phyloP scores from a whole-genome alignment of 2,329 filamentous ascomycete species.

The Colletotrichum horii region DNA sequence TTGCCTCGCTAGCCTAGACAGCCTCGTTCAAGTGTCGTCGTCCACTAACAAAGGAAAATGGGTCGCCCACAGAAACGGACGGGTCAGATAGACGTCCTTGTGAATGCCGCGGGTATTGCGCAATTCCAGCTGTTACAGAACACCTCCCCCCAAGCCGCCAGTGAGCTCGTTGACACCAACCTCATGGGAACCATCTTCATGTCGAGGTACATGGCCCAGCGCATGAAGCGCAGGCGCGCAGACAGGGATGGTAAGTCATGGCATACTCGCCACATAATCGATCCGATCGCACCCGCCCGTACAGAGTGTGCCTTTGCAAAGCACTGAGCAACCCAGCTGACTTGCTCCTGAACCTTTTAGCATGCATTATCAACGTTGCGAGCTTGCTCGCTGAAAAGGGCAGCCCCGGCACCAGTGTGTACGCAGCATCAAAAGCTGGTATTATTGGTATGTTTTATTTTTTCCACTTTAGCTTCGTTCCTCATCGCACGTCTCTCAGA shows the following conservation, averaged over 20 bases:
- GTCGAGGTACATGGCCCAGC: slow-evolving; percentile 57
- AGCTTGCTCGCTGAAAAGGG: slow-evolving; percentile 75
- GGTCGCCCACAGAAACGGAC: slow-evolving; percentile 6
- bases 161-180: slow-evolving; percentile 71
- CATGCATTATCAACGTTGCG: slow-evolving; percentile 82
- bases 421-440: slow-evolving; percentile 82
- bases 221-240: slow-evolving; percentile 44
- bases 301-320: background rate
- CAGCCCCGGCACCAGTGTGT: slow-evolving; percentile 73
- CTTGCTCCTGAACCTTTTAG: slow-evolving; percentile 26
- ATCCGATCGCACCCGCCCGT: background rate
- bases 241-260: slow-evolving; percentile 28
- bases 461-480: slow-evolving; percentile 6
- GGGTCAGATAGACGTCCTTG: slow-evolving; percentile 59
- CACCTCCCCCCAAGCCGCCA: slow-evolving; percentile 54
- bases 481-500: background rate
- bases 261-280: background rate
- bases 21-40: background rate
- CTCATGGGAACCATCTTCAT: slow-evolving; percentile 69
- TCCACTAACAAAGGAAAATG: background rate
- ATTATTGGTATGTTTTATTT: slow-evolving; percentile 62
- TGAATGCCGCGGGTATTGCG: slow-evolving; percentile 81
- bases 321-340: background rate
- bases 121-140: slow-evolving; percentile 68
- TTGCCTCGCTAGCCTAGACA: background rate